Evolutionary conservation across 495 filamentous ascomycete genomes (phyloP).

Genomic region (Tuber umbilicatum): DNA sequence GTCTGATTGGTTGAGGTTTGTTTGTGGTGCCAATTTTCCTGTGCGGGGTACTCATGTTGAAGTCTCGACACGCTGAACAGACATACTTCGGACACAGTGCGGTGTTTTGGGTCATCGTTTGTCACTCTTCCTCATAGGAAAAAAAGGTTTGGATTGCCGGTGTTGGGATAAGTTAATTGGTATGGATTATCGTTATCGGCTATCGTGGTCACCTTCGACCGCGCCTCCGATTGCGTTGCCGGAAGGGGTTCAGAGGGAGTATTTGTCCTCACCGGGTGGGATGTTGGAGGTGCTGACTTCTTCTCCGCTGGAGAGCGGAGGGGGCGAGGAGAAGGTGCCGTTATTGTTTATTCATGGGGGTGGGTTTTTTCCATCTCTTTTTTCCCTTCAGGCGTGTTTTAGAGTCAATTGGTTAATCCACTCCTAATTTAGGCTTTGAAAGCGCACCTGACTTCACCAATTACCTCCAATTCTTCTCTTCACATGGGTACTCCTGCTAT

Average conservation of each 20-base stretch:
- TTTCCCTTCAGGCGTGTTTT: not conserved
- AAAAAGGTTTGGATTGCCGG: not conserved
- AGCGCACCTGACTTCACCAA: slow-evolving; percentile 47
- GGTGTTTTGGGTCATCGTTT: not conserved
- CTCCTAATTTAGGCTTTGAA: slow-evolving; percentile 49
- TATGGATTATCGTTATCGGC: not conserved
- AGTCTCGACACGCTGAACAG: not conserved
- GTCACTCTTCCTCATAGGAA: not conserved
- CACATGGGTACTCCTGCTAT: slow-evolving; percentile 46
- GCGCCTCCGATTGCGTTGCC: slow-evolving; percentile 5
- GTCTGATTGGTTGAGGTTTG: not conserved
- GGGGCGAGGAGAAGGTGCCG: not conserved
- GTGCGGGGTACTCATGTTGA: not conserved
- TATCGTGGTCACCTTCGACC: not conserved
- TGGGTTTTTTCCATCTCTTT: slow-evolving; percentile 1
- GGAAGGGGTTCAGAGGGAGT: slow-evolving; percentile 11
- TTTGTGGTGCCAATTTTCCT: not conserved
- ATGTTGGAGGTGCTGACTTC: slow-evolving; percentile 12
- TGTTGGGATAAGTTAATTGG: not conserved
- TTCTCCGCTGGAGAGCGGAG: not conserved
- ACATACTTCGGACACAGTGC: not conserved
- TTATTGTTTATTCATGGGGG: slow-evolving; percentile 25
- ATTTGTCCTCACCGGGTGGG: slow-evolving; percentile 16
- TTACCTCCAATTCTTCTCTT: slow-evolving; percentile 46
- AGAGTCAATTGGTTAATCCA: not conserved